Conservation (phyloP, 1,284 basidiomycete species). For the Trametes versicolor region DNA sequence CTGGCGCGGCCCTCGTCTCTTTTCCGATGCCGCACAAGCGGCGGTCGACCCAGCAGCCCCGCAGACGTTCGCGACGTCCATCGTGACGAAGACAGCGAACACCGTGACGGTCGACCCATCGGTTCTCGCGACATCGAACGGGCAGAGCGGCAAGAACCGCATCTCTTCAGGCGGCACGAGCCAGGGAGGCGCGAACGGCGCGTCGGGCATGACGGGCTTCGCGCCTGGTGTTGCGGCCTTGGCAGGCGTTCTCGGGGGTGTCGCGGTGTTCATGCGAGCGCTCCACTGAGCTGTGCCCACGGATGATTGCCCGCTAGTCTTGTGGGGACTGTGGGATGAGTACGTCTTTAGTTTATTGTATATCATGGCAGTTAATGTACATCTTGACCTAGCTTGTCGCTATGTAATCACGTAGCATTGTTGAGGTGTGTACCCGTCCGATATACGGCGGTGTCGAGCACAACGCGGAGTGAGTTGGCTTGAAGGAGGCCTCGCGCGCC, state of each 20-base stretch:
- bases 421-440: slow-evolving; percentile 11
- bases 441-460: not conserved
- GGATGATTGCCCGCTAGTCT: not conserved
- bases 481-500: no score
- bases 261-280: slow-evolving; percentile 19
- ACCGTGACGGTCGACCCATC: slow-evolving; percentile 44
- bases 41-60: slow-evolving; percentile 50
- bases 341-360: slow-evolving; percentile 23
- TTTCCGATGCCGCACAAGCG: slow-evolving; percentile 56
- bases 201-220: slow-evolving; percentile 13
- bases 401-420: not conserved
- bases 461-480: no score
- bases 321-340: not conserved
- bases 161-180: slow-evolving; percentile 41
- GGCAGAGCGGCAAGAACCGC: slow-evolving; percentile 42
- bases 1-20: slow-evolving; percentile 77
- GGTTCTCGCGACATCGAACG: slow-evolving; percentile 46
- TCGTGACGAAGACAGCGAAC: slow-evolving; percentile 56
- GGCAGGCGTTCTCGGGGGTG: slow-evolving; percentile 22
- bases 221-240: slow-evolving; percentile 28
- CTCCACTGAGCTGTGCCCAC: slow-evolving; percentile 21
- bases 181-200: slow-evolving; percentile 43
- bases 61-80: slow-evolving; percentile 67
- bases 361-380: slow-evolving; percentile 28
- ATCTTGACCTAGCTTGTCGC: slow-evolving; percentile 16